These are phyloP conservation scores for Sclerotinia borealis DNA, from an alignment of 2,329 filamentous ascomycete species.

Conservation along the genomic window DNA sequence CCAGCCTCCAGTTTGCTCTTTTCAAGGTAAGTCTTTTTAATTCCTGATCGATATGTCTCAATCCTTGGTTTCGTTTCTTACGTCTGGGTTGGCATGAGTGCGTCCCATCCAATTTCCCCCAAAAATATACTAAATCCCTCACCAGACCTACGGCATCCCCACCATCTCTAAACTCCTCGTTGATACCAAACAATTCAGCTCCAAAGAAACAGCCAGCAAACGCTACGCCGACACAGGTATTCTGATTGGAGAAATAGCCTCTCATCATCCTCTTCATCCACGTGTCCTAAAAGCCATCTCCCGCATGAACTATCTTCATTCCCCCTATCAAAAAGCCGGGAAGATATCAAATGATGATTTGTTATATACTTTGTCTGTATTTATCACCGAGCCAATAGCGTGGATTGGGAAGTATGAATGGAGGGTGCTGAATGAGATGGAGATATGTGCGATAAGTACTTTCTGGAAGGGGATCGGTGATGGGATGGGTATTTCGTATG, in stretches of 20 bases:
- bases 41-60: no score
- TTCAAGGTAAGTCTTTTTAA: constrained; percentile 41
- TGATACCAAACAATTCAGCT: constrained; percentile 44
- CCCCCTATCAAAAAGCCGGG: constrained; percentile 48
- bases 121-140: background rate
- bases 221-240: constrained; percentile 24
- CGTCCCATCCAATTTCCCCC: no score
- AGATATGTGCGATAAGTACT: constrained; percentile 59
- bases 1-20: constrained; percentile 51
- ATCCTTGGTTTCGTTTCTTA: background rate
- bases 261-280: constrained; percentile 23
- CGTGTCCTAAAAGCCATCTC: constrained; percentile 48
- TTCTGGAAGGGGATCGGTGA: constrained; percentile 69
- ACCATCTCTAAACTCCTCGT: constrained; percentile 45
- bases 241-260: constrained; percentile 22
- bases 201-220: constrained; percentile 42
- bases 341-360: constrained; percentile 58
- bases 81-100: no score
- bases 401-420: constrained; percentile 66
- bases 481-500: constrained; percentile 57
- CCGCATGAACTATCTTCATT: constrained; percentile 59
- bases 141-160: constrained; percentile 50
- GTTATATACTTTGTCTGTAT: constrained; percentile 60
- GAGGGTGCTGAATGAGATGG: constrained; percentile 60
- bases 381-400: constrained; percentile 57